Evolutionary conservation across 495 filamentous ascomycete genomes (phyloP).

Genomic region (Endocarpon pusillum): DNA sequence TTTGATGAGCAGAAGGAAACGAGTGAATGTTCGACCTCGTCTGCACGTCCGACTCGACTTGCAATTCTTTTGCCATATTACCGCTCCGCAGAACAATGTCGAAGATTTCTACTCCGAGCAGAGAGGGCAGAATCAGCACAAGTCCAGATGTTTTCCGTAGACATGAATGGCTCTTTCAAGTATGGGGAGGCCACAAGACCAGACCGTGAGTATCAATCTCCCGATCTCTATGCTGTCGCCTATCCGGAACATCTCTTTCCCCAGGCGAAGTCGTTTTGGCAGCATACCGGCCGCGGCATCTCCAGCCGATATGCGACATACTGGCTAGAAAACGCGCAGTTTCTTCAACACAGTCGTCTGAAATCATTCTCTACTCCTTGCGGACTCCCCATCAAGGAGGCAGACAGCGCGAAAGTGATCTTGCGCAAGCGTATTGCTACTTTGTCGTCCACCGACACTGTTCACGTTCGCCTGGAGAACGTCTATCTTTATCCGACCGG

Average conservation of each 20-base stretch:
- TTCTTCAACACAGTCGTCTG: slow-evolving; percentile 17
- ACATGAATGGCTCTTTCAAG: too few relatives aligned
- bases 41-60: too few relatives aligned
- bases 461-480: slow-evolving; percentile 10
- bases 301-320: slow-evolving; percentile 16
- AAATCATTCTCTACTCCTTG: slow-evolving; percentile 8
- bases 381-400: slow-evolving; percentile 6
- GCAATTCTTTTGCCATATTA: too few relatives aligned
- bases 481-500: slow-evolving; percentile 20
- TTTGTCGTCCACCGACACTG: neutral
- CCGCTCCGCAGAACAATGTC: too few relatives aligned
- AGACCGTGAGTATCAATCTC: too few relatives aligned
- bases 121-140: too few relatives aligned
- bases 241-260: neutral
- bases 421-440: slow-evolving; percentile 19
- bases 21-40: too few relatives aligned
- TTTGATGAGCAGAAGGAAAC: too few relatives aligned
- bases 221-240: slow-evolving; percentile 1
- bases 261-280: slow-evolving; percentile 14
- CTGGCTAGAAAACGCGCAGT: slow-evolving; percentile 7
- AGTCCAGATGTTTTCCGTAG: too few relatives aligned
- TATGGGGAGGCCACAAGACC: too few relatives aligned
- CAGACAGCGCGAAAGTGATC: slow-evolving; percentile 11
- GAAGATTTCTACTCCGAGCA: too few relatives aligned
- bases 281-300: slow-evolving; percentile 21